Base-by-base conservation (phyloP, 2,329 filamentous ascomycete species). In the Ophiostoma ips region DNA sequence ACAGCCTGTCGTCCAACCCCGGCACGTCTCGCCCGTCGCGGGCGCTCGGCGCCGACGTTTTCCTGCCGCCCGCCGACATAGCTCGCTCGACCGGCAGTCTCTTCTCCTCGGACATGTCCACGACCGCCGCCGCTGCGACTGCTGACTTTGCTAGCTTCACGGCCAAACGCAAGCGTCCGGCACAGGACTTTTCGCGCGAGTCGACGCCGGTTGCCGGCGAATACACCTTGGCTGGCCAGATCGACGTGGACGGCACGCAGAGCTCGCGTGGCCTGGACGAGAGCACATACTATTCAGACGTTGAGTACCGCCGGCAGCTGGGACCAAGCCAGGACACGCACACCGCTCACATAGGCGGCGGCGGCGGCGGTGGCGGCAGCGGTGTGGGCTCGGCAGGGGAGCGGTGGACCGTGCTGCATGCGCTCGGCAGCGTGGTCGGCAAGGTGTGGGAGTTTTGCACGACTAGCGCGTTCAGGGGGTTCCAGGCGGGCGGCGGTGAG, bases 361-460 rank as follows among this genome's bases (percentile, higher is more conserved):
- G 18, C 15, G 18, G 37, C 38, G 28, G 3, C n/a, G n/a, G n/a
- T n/a, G n/a, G n/a, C n/a, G 12, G 15, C 24, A 9, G 9, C 31
- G 16, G 3, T 66, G 1, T 64, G 77, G 2, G 73, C 72, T 2
- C 69, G 72, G 1, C 73, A 70, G 55, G 63, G 5, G 51, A 50
- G 6, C 16, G 49, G 12, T 56, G 53, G 53, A 52, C 30, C 3
- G 75, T 83, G 5, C 68, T 86, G 31, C 75, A 68, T 37, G 72
- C 83, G 0, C 72, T 86, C 8, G 79, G 79, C 1, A 78, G 73
- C 28, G 77, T 84, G 3, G 77, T 84, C 1, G 84, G 86, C 16
- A 90, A 83, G 59, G 79, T 94, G 0, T 88, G 87, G 76, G 77
- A 88, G 57, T 92, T 95, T 59, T 95, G 89, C 68, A 85, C 71